Conservation (phyloP, 2,329 filamentous ascomycete genomes). For the Magnaporthiopsis rhizophila region DNA sequence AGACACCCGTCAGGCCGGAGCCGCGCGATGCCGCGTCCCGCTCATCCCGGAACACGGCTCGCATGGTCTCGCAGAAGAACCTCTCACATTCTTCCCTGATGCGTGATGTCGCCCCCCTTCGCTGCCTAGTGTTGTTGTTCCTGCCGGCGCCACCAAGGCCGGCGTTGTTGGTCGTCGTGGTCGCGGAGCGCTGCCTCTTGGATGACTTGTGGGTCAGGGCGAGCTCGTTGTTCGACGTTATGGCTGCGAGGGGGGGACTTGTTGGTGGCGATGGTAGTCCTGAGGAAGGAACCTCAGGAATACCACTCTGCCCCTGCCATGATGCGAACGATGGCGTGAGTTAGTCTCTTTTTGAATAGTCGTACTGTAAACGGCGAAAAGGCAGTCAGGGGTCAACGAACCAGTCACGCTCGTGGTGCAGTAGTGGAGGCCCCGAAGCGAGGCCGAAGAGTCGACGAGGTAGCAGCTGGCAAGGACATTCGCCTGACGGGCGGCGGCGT, state of each 20-base stretch:
- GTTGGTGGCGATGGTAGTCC: constrained; percentile 75
- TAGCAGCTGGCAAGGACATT: constrained; percentile 90
- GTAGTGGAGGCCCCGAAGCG: constrained; percentile 83
- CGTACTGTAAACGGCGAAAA: too few relatives aligned
- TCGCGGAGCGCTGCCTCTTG: constrained; percentile 27
- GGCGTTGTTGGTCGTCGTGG: constrained; percentile 25
- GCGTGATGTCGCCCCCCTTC: constrained; percentile 89
- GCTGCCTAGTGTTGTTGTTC: constrained; percentile 35
- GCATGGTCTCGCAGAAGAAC: constrained; percentile 97
- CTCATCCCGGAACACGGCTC: constrained; percentile 93
- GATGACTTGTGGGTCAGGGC: constrained; percentile 52
- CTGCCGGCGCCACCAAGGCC: constrained; percentile 27
- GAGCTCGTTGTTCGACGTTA: constrained; percentile 60
- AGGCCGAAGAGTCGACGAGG: constrained; percentile 62
- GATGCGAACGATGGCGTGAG: constrained; percentile 3
- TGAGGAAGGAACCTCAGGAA: constrained; percentile 85
- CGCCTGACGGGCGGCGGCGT: constrained; percentile 48
- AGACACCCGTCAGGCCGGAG: constrained; percentile 82
- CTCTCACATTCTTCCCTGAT: constrained; percentile 99
- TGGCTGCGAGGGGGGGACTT: constrained; percentile 82
- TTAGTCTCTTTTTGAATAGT: constrained; percentile 13
- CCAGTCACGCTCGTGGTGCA: constrained; percentile 85
- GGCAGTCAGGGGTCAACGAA: constrained; percentile 19
- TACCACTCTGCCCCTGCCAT: constrained; percentile 73
- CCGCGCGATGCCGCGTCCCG: constrained; percentile 66